These are phyloP conservation scores for Liquidambar formosana DNA, from an alignment of 164 flowering plant species.

Conservation along the genomic window DNA sequence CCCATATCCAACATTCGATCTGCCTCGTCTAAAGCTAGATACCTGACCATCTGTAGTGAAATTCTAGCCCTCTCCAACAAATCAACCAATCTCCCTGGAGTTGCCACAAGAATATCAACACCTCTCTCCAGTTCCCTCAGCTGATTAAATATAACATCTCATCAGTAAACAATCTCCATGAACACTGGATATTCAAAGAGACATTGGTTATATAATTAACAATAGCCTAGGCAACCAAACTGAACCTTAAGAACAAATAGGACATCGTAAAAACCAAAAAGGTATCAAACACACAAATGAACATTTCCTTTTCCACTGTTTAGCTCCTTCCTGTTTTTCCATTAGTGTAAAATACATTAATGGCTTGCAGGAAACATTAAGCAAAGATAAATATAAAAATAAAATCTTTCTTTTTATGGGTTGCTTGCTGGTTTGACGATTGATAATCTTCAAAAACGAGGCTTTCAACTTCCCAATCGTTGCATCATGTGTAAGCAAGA, in stretches of 20 bases:
- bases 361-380: too few relatives aligned
- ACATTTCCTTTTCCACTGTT: too few relatives aligned
- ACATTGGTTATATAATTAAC: neutral
- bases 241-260: neutral
- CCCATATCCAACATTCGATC: conserved; percentile 20
- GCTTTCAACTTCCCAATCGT: too few relatives aligned
- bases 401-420: too few relatives aligned
- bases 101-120: conserved; percentile 12
- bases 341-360: too few relatives aligned
- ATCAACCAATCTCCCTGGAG: conserved; percentile 9
- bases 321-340: too few relatives aligned
- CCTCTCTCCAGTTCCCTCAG: conserved; percentile 5
- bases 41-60: neutral
- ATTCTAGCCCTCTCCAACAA: conserved; percentile 4
- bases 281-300: neutral
- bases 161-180: neutral
- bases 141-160: neutral
- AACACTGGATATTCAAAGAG: neutral
- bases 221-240: neutral
- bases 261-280: neutral
- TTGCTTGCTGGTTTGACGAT: too few relatives aligned
- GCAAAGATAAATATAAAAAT: too few relatives aligned
- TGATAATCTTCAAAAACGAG: too few relatives aligned
- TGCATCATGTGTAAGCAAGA: too few relatives aligned
- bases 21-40: conserved; percentile 13